Evolutionary conservation across 345 rosid genomes (phyloP).

Genomic region (Triadica sebifera): DNA sequence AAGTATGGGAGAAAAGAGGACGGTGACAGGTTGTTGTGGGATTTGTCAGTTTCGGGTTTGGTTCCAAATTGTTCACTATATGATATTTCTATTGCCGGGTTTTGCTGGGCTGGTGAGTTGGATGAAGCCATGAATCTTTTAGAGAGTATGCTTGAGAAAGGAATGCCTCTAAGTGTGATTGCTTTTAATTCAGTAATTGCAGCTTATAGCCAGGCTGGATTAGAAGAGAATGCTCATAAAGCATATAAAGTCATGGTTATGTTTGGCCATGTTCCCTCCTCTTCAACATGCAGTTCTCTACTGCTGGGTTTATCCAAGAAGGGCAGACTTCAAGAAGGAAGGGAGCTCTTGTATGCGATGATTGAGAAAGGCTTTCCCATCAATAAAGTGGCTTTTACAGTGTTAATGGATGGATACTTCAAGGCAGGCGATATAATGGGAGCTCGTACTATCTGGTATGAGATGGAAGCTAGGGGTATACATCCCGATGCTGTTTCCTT

Average conservation of each 20-base stretch:
- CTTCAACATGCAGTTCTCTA: conserved; percentile 60
- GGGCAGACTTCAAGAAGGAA: conserved; percentile 52
- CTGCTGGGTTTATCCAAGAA: conserved; percentile 58
- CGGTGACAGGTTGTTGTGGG: conserved; percentile 47
- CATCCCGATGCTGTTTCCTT: conserved; percentile 60
- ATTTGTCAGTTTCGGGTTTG: conserved; percentile 32
- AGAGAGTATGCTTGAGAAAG: conserved; percentile 54
- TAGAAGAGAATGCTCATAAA: conserved; percentile 49
- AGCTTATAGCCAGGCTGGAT: conserved; percentile 52
- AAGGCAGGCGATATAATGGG: conserved; percentile 46
- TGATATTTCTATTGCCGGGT: conserved; percentile 55
- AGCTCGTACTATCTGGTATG: conserved; percentile 59
- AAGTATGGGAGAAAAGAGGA: conserved; percentile 56
- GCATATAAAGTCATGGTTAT: conserved; percentile 47
- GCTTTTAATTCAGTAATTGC: conserved; percentile 68
- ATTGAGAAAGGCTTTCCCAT: conserved; percentile 46
- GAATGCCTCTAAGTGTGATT: conserved; percentile 48
- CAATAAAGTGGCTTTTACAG: conserved; percentile 54
- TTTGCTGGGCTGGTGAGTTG: conserved; percentile 65
- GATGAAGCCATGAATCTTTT: conserved; percentile 50
- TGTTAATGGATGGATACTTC: conserved; percentile 64
- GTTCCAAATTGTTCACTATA: conserved; percentile 38
- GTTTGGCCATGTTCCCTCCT: conserved; percentile 52
- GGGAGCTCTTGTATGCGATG: conserved; percentile 51
- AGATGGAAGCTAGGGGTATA: conserved; percentile 51